Percentiles rank a stretch among this genome's conserved stretches.
Conservation (phyloP, 2,329 filamentous ascomycete genomes). For the Ceratocystiopsis minuta region DNA sequence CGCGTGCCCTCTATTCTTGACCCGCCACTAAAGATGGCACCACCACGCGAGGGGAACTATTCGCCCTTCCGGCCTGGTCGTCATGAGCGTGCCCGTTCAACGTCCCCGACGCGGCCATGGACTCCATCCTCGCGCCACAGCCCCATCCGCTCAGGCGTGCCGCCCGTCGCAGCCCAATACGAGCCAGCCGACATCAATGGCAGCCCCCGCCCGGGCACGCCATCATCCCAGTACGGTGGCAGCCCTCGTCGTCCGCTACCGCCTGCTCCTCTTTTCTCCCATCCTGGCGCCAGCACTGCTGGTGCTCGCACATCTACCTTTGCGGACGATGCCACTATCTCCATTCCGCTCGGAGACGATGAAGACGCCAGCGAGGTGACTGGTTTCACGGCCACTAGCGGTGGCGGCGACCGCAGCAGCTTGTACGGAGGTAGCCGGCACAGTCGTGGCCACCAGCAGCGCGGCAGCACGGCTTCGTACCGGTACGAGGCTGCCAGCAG, state of each 20-base stretch:
- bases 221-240: constrained; percentile 73
- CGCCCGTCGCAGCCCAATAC: constrained; percentile 53
- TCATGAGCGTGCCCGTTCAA: constrained; percentile 26
- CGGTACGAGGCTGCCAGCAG: constrained; percentile 7
- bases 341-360: constrained; percentile 40
- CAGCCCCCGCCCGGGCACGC: constrained; percentile 75
- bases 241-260: constrained; percentile 77
- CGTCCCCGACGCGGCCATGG: constrained; percentile 41
- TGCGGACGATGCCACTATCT: constrained; percentile 50
- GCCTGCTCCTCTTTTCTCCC: constrained; percentile 66
- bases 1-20: constrained; percentile 27
- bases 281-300: constrained; percentile 14
- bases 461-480: constrained; percentile 4
- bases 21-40: constrained; percentile 32
- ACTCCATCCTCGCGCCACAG: constrained; percentile 23
- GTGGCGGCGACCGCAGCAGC: not conserved
- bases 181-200: constrained; percentile 83
- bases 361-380: constrained; percentile 53
- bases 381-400: constrained; percentile 17
- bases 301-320: constrained; percentile 30
- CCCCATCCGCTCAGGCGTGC: constrained; percentile 16
- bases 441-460: not conserved
- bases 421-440: not conserved
- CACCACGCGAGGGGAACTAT: constrained; percentile 41
- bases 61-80: constrained; percentile 20